These are phyloP conservation scores for Aspergillus spinulosporus DNA, from an alignment of 2,329 filamentous ascomycete species.

Conservation along the genomic window DNA sequence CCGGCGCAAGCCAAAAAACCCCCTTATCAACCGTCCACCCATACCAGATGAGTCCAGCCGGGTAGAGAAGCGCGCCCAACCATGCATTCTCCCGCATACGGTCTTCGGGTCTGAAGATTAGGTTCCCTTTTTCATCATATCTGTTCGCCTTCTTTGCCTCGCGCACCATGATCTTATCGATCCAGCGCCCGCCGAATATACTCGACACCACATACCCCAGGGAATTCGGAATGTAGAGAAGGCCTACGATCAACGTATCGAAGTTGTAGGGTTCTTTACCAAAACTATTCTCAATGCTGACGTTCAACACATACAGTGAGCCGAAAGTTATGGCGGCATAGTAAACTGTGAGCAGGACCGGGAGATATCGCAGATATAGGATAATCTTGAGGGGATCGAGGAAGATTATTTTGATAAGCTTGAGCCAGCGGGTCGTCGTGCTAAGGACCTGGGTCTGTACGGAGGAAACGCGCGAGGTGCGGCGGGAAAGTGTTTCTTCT, in stretches of 20 bases:
- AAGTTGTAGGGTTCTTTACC: constrained; percentile 67
- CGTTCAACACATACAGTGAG: constrained; percentile 73
- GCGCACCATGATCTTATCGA: constrained; percentile 76
- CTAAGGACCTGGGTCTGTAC: constrained; percentile 56
- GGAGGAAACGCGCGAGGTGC: neutral
- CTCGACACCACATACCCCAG: constrained; percentile 71
- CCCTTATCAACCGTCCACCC: constrained; percentile 70
- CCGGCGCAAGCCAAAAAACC: constrained; percentile 62
- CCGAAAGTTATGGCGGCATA: constrained; percentile 75
- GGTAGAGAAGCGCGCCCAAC: constrained; percentile 70
- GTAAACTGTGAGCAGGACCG: constrained; percentile 71
- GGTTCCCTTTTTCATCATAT: constrained; percentile 65
- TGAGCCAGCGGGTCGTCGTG: constrained; percentile 55
- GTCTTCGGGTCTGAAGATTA: constrained; percentile 74
- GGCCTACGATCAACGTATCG: constrained; percentile 66
- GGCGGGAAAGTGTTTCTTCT: constrained; percentile 14
- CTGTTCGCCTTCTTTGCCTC: constrained; percentile 70
- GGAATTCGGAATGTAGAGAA: constrained; percentile 75
- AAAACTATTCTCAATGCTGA: constrained; percentile 72
- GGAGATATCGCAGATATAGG: constrained; percentile 69
- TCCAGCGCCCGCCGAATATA: constrained; percentile 72
- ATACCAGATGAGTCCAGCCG: constrained; percentile 69
- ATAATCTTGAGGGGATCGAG: constrained; percentile 73
- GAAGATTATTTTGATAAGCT: constrained; percentile 60
- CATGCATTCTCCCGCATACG: constrained; percentile 80